A percentile compares a stretch with the other conserved stretches of the same genome.
phyloP scores from a whole-genome alignment of 1,284 basidiomycete species.

The Irpex lacteus region DNA sequence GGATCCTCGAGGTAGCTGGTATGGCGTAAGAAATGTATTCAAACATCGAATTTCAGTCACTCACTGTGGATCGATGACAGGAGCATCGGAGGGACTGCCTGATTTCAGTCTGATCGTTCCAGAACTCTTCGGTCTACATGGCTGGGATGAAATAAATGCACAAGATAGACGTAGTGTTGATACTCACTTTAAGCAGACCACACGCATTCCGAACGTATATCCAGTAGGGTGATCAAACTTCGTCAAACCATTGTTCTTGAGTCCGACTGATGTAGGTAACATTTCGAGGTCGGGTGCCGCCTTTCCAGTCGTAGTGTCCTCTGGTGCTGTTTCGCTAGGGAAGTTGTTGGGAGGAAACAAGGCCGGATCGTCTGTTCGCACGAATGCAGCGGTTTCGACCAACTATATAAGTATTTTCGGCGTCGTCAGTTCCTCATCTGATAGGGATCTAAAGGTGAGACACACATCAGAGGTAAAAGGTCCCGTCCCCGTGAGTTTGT shows the following conservation, averaged over 20 bases:
- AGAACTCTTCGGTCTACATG: conserved; percentile 40
- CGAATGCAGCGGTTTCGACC: conserved; percentile 57
- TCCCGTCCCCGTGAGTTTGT: conserved; percentile 42
- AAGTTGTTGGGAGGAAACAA: conserved; percentile 46
- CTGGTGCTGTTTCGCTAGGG: conserved; percentile 30
- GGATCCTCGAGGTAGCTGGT: conserved; percentile 50
- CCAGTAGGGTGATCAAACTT: conserved; percentile 17
- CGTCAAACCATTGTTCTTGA: conserved; percentile 29
- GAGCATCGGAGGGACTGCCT: conserved; percentile 37
- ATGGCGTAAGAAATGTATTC: neutral
- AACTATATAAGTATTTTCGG: conserved; percentile 33
- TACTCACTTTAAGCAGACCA: conserved; percentile 28
- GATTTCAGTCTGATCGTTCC: conserved; percentile 41
- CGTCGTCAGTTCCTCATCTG: neutral
- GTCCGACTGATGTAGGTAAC: conserved; percentile 47
- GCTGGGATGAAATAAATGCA: neutral
- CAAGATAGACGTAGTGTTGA: neutral
- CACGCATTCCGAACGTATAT: conserved; percentile 28
- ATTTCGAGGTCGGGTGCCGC: conserved; percentile 62
- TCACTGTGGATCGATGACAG: conserved; percentile 44
- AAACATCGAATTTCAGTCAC: conserved; percentile 16
- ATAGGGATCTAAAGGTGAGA: neutral
- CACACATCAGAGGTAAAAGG: conserved; percentile 55
- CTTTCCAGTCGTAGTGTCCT: conserved; percentile 53
- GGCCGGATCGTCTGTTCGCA: conserved; percentile 50